A percentile compares a stretch with the other conserved stretches of the same genome.
Conservation (phyloP, 176 grass and related monocot species). For the Elaeis guineensis region DNA sequence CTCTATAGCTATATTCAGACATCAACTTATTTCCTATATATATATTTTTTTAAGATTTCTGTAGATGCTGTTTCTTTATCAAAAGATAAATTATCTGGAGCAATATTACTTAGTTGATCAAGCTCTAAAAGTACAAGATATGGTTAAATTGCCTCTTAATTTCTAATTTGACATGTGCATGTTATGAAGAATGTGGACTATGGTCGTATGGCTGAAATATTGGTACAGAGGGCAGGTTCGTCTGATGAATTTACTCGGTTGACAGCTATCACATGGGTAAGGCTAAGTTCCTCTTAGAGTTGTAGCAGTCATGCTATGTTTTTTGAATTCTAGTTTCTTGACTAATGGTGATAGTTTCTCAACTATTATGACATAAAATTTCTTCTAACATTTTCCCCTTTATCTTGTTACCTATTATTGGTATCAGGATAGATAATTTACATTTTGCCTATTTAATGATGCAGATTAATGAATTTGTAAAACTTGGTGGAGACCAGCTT, state of each 20-base stretch:
- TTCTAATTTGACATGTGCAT: slow-evolving; percentile 15
- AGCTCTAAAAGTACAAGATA: too few species aligned
- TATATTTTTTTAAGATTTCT: too few species aligned
- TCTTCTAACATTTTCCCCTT: too few species aligned
- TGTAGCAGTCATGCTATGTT: background rate
- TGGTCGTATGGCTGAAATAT: slow-evolving; percentile 99
- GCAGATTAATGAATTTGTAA: slow-evolving; percentile 98
- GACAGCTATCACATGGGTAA: slow-evolving; percentile 98
- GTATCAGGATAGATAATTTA: slow-evolving; percentile 14
- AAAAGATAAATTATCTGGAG: too few species aligned
- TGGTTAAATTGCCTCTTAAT: background rate
- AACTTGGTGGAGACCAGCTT: slow-evolving; percentile 95
- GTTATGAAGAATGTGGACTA: slow-evolving; percentile 92
- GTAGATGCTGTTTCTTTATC: too few species aligned
- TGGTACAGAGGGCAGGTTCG: slow-evolving; percentile 81
- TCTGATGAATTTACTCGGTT: slow-evolving; percentile 93
- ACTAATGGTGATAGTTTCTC: too few species aligned
- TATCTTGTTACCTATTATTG: background rate
- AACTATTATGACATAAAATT: too few species aligned
- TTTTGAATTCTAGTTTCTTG: background rate
- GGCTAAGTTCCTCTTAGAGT: background rate
- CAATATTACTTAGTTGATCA: too few species aligned
- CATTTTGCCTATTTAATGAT: slow-evolving; percentile 10
- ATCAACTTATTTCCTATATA: too few species aligned
- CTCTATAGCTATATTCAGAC: too few species aligned